Evolutionary conservation across 495 filamentous ascomycete species (phyloP).

Genomic region (Pyronema domesticum): DNA sequence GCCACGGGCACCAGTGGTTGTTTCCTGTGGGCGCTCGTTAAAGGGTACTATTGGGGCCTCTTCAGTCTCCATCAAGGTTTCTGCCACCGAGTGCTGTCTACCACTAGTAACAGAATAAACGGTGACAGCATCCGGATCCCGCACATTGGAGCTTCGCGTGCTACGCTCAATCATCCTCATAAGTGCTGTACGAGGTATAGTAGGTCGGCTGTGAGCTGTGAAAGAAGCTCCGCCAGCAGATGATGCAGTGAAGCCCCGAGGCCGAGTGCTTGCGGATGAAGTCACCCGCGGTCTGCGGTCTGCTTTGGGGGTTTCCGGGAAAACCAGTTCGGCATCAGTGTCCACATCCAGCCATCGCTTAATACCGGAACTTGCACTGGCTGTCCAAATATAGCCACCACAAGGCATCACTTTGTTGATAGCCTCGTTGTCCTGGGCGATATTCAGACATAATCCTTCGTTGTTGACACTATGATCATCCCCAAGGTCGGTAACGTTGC

Average conservation of each 20-base stretch:
- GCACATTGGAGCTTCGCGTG: slow-evolving; percentile 39
- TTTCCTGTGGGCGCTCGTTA: slow-evolving; percentile 59
- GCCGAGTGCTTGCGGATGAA: slow-evolving; percentile 18
- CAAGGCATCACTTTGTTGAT: slow-evolving; percentile 69
- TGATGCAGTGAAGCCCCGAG: slow-evolving; percentile 28
- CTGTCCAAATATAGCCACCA: slow-evolving; percentile 78
- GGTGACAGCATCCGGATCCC: slow-evolving; percentile 34
- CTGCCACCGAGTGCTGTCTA: slow-evolving; percentile 39
- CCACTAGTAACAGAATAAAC: slow-evolving; percentile 32
- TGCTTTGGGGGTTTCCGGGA: slow-evolving; percentile 8
- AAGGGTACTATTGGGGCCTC: slow-evolving; percentile 43
- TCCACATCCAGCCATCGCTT: slow-evolving; percentile 86
- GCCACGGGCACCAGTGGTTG: slow-evolving; percentile 88
- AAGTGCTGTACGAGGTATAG: slow-evolving; percentile 58
- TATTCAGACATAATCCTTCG: slow-evolving; percentile 71
- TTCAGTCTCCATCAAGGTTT: slow-evolving; percentile 42
- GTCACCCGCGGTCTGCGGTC: slow-evolving; percentile 14
- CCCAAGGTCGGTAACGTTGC: slow-evolving; percentile 49
- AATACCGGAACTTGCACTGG: slow-evolving; percentile 83
- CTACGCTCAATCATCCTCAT: slow-evolving; percentile 72
- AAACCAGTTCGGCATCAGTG: slow-evolving; percentile 38
- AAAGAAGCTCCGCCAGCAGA: slow-evolving; percentile 11
- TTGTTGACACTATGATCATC: slow-evolving; percentile 28
- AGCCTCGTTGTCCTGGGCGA: slow-evolving; percentile 70
- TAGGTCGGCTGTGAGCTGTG: slow-evolving; percentile 27